A percentile compares a stretch with the other conserved stretches of the same genome.
These are phyloP conservation scores for Aspergillus avenaceus DNA, from an alignment of 495 filamentous ascomycete genomes.

Conservation along the genomic window DNA sequence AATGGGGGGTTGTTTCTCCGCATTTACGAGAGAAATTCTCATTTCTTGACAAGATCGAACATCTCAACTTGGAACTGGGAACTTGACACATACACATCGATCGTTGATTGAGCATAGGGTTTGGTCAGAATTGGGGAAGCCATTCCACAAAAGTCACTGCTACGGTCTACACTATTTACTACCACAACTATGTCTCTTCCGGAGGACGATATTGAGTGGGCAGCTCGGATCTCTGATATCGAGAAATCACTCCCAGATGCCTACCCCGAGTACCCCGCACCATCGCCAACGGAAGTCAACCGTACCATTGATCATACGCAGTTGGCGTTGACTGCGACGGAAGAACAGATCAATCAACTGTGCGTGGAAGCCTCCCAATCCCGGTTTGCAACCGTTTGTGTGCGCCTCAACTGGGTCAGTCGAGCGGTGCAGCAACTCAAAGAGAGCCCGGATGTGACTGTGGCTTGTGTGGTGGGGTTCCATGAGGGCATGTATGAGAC, in stretches of 20 bases:
- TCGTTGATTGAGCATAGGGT: not conserved
- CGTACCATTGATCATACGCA: constrained; percentile 66
- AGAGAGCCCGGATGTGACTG: constrained; percentile 37
- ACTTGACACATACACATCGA: too few relatives aligned
- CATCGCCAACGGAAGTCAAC: constrained; percentile 20
- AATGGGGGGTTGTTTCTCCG: constrained; percentile 4
- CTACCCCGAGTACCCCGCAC: constrained; percentile 21
- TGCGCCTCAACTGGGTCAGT: constrained; percentile 49
- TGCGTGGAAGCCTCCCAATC: constrained; percentile 58
- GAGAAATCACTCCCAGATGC: constrained; percentile 21
- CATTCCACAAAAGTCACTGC: too few relatives aligned
- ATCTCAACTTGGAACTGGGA: too few relatives aligned
- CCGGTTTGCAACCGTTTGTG: constrained; percentile 60
- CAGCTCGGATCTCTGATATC: constrained; percentile 22
- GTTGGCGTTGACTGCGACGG: constrained; percentile 50
- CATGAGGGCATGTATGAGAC: constrained; percentile 58
- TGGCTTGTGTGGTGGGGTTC: constrained; percentile 66
- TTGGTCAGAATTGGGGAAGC: not conserved
- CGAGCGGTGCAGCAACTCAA: constrained; percentile 51
- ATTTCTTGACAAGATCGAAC: too few relatives aligned
- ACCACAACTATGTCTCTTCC: constrained; percentile 19
- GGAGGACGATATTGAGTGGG: constrained; percentile 35
- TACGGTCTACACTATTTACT: not conserved
- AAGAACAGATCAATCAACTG: constrained; percentile 53
- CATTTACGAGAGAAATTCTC: constrained; percentile 1